These are phyloP conservation scores for Insectozyma bohioensis DNA, from an alignment of 1,139 yeast genomes.

Conservation along the genomic window DNA sequence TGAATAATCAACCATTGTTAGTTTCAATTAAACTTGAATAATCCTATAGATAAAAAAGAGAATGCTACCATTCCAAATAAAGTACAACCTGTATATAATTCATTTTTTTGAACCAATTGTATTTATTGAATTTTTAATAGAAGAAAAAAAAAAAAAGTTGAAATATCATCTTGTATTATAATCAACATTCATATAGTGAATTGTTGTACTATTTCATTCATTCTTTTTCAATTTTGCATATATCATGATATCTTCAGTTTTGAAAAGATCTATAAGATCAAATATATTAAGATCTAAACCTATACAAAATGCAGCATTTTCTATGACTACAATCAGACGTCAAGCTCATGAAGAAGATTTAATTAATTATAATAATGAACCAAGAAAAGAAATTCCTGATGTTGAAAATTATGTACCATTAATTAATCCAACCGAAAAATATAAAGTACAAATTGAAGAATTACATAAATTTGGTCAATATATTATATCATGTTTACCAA, in stretches of 20 bases:
- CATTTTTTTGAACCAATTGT: constrained; percentile 7
- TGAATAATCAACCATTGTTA: no score
- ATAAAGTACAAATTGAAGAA: constrained; percentile 66
- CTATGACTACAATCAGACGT: constrained; percentile 9
- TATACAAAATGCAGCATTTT: neutral
- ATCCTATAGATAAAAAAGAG: no score
- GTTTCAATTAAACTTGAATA: no score
- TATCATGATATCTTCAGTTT: no score
- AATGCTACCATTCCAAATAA: no score
- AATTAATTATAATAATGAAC: constrained; percentile 37
- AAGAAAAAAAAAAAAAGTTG: no score
- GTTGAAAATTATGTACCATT: constrained; percentile 49
- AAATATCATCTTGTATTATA: no score
- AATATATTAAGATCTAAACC: neutral
- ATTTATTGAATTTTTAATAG: constrained; percentile 3
- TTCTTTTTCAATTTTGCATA: no score
- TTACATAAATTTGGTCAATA: constrained; percentile 83
- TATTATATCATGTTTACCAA: constrained; percentile 76
- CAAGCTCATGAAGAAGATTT: constrained; percentile 29
- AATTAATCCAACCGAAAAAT: constrained; percentile 77
- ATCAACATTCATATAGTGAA: no score
- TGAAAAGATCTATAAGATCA: no score
- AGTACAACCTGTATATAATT: no score
- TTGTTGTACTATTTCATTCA: no score
- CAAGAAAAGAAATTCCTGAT: constrained; percentile 38